Evolutionary conservation across 2,329 filamentous ascomycete species (phyloP), one percentile per base, ranked within the genome.

Genomic region (Colletotrichum orbiculare): DNA sequence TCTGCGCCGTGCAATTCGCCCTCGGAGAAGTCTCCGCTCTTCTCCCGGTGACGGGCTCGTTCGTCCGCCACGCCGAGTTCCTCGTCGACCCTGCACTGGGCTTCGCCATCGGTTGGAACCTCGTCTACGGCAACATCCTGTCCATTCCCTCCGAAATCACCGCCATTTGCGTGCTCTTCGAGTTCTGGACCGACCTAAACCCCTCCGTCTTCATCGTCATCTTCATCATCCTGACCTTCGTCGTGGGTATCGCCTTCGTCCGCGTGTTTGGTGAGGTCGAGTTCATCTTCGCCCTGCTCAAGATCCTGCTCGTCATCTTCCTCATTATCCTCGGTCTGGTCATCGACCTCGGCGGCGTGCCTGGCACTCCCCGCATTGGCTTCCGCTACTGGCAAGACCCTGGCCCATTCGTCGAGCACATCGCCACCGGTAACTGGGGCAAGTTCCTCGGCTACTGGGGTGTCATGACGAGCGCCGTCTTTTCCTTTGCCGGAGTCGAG

Each of bases 301-400:
- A 87, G 71, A 81, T 84, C 38, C 74, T 82, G 39, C 83, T 82
- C 13, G 85, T 87, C 62, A 76, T 84, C 11, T 81, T 87, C 59
- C 90, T 90, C 72, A 89, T 91, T 65, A 81, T 91, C 43, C 79
- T 90, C 49, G 85, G 87, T 2, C 88, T 90, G 39, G 68, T 71
- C 13, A 70, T 66, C 64, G 71, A 67, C 42, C 11, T 87, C 1
- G 67, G 64, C 6, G 71, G 71, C 34, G 67, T 64, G 33, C 70
- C 71, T 10, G 69, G 70, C 6, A 71, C 69, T 13, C 63, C 71
- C 10, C 67, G 61, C 42, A 67, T 72, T 45, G 71, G 71, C 10
- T 71, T 69, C 54, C 33, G 60, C 39, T 68, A 69, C 64, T 69
- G 67, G 67, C 59, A 50, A 37, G 38, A 45, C 47, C 55, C 63